These are phyloP conservation scores for Hypoxylon intermedium DNA, from an alignment of 495 filamentous ascomycete species.

Conservation along the genomic window DNA sequence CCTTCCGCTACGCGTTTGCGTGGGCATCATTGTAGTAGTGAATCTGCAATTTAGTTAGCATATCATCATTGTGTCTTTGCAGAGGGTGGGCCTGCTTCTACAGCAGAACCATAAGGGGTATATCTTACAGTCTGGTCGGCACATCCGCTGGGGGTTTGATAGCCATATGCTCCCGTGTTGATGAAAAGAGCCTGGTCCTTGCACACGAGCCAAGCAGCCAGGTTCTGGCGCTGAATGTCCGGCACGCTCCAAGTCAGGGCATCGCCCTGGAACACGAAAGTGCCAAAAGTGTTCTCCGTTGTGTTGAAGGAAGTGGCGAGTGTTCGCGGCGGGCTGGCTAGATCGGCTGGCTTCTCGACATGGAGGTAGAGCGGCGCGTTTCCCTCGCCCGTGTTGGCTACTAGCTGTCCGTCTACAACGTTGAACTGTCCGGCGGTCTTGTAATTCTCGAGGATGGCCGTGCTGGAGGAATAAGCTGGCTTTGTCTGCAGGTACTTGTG, in stretches of 20 bases:
- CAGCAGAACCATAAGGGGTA: too few relatives aligned
- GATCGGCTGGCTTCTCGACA: slow-evolving; percentile 58
- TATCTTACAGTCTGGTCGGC: slow-evolving; percentile 64
- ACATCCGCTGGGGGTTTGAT: slow-evolving; percentile 64
- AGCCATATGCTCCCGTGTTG: slow-evolving; percentile 66
- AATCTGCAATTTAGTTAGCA: slow-evolving; percentile 43
- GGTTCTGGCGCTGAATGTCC: slow-evolving; percentile 59
- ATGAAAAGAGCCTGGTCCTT: slow-evolving; percentile 60
- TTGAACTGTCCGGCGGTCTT: slow-evolving; percentile 68
- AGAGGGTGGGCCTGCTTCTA: too few relatives aligned
- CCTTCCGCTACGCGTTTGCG: slow-evolving; percentile 42
- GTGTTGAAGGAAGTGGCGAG: slow-evolving; percentile 60
- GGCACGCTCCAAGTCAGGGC: slow-evolving; percentile 60
- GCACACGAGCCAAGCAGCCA: slow-evolving; percentile 66
- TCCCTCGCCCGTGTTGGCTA: slow-evolving; percentile 54
- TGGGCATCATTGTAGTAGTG: slow-evolving; percentile 58
- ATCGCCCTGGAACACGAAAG: slow-evolving; percentile 65
- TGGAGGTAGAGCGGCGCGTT: slow-evolving; percentile 51
- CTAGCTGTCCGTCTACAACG: slow-evolving; percentile 62
- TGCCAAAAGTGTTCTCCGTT: slow-evolving; percentile 62
- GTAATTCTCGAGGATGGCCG: slow-evolving; percentile 59
- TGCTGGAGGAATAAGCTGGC: slow-evolving; percentile 54
- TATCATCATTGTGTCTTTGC: too few relatives aligned
- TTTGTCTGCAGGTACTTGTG: slow-evolving; percentile 69
- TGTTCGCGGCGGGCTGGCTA: slow-evolving; percentile 46